Percentiles rank a stretch among this genome's conserved stretches.
Evolutionary conservation across 2,329 filamentous ascomycete species (phyloP).

Genomic region (Cytospora mali): DNA sequence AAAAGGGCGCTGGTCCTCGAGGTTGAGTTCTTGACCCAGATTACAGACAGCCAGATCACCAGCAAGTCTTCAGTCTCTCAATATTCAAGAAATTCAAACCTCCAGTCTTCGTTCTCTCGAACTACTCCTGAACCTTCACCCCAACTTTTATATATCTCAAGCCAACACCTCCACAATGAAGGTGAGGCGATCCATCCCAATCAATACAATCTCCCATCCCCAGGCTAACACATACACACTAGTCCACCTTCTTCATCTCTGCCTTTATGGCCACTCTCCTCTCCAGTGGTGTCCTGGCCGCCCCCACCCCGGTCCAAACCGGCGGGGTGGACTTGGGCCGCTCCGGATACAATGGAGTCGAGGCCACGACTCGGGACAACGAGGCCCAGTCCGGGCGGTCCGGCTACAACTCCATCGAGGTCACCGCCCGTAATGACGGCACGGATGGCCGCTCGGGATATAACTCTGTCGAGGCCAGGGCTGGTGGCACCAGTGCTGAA

Average conservation of each 20-base stretch:
- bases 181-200: neutral
- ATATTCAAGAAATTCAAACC: neutral
- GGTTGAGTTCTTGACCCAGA: neutral
- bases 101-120: neutral
- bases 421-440: neutral
- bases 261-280: neutral
- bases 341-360: neutral
- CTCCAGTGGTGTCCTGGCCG: neutral
- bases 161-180: slow-evolving; percentile 1
- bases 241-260: neutral
- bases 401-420: slow-evolving; percentile 4
- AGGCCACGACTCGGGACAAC: neutral
- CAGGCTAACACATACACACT: neutral
- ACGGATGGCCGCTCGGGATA: neutral
- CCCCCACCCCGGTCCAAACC: neutral
- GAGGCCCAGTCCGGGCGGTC: neutral
- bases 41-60: neutral
- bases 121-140: neutral
- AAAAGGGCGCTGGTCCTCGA: neutral
- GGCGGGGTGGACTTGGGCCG: neutral
- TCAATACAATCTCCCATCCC: neutral
- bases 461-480: neutral
- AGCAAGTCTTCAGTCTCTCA: neutral
- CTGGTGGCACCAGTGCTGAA: too few relatives aligned
- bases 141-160: too few relatives aligned